Evolutionary conservation across 2,329 filamentous ascomycete species (phyloP), one percentile per base, ranked within the genome.

Genomic region (Sordariomycetes sp.): DNA sequence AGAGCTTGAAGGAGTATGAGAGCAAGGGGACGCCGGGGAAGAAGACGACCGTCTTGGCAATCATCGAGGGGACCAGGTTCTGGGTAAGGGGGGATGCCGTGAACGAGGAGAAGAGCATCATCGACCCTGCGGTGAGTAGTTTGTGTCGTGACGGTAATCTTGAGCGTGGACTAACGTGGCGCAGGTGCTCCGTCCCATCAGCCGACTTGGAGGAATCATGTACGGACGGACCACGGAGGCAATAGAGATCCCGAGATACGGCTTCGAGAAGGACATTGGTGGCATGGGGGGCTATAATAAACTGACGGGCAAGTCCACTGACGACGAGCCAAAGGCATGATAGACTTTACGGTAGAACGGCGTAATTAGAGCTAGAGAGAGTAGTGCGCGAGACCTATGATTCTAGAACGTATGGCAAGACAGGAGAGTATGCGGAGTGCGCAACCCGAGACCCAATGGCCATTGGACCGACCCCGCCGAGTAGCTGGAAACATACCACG

Each of bases 41-140:
- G 73, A 91, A 85, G 76, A 87, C 87, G 1, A 84, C 87, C 1
- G 86, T 87, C 3, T 67, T 96, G 62, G 87, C 82, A 1, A 80
- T 96, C 37, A 77, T 97, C 14, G 90, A 97, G 73, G 93, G 90
- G 0, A 85, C 88, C 37, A 79, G 86, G 32, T 96, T 97, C 68
- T 97, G 92, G 90, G 90, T 86, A 1, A 76, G 92, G 57, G 90
- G 95, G 69, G 93, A 97, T 72, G 91, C 91, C 2, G 75, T 96
- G 61, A 89, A 96, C 65, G 83, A 89, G 67, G 86, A 90, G 10
- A 80, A 77, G 66, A 90, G 84, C 63, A 65, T 89, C 50, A 77
- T 97, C 59, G 88, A 95, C 70, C 83, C 89, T 12, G 79, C 74
- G 57, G 82, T 86, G 68, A 73, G 80, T 59, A 50, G 22, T 11